Base-by-base conservation (phyloP, 208 protist genomes). In the Trypanosoma cruzi region DNA sequence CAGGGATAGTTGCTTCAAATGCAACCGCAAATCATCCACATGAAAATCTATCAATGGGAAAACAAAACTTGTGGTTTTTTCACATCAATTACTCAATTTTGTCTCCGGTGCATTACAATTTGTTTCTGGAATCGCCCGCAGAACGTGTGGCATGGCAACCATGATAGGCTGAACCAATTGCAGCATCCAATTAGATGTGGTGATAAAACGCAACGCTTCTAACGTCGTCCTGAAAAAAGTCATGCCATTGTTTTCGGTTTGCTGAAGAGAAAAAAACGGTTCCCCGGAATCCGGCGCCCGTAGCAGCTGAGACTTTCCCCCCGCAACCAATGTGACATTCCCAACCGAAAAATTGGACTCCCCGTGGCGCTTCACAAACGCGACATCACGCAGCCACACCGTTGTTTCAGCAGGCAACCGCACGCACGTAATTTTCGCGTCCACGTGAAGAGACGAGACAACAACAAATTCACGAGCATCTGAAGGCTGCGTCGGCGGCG, bases 381-480 rank as follows among this genome's bases (percentile, higher is more conserved):
- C 22, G n/a, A 57, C 58, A 14, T 60, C 68, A 10, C 50, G 28
- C 31, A 73, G 49, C 11, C 46, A 54, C 14, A 68, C 22, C 0
- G 49, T 48, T 26, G 76, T 46, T 0, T 60, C 20, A 7, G 73
- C 68, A n/a, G 83, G 79, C 40, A 89, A 64, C 40, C 64, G 46
- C 3, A 92, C 18, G 40, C 74, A 77, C 20, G 86, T 52, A 26
- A 78, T 29, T 37, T 77, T 71, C 56, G 71, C 75, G n/a, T 82
- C 73, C 29, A 91, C 44, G 63, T 90, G 81, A 28, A 76, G 66
- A 2, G 78, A 91, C 7, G 75, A 73, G 4, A 37, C 32, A 14
- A 84, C 54, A 10, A 73, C 53, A n/a, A 57, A 20, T 0, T 59
- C 59, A 29, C 73, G 55, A n/a, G 56, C 3, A 46, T 71, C 56